These are phyloP conservation scores for Sphenostylis stenocarpa DNA, from an alignment of 306 rosid genomes.

Conservation along the genomic window DNA sequence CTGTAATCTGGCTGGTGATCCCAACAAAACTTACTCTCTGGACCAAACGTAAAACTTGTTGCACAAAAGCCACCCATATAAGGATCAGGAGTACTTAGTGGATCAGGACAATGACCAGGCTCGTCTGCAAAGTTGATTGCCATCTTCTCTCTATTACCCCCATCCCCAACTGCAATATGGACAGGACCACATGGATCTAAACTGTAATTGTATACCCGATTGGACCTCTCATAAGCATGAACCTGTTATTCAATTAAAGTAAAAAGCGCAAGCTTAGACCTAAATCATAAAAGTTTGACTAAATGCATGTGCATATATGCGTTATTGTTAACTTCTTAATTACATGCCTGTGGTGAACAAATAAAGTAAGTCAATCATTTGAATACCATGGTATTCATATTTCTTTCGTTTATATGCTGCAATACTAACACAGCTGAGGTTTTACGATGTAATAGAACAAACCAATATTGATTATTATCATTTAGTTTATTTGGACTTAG, in stretches of 20 bases:
- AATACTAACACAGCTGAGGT: not conserved
- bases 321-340: not conserved
- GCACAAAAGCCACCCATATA: conserved; percentile 67
- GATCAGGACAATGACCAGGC: conserved; percentile 67
- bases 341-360: conserved; percentile 16
- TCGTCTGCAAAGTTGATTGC: conserved; percentile 57
- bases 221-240: conserved; percentile 91
- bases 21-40: conserved; percentile 73
- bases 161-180: conserved; percentile 74
- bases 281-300: conserved; percentile 15
- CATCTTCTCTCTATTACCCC: conserved; percentile 90
- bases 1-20: conserved; percentile 73
- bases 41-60: conserved; percentile 58
- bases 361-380: conserved; percentile 18
- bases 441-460: conserved; percentile 12
- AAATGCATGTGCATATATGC: not conserved
- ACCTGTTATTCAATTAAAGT: conserved; percentile 52
- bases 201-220: conserved; percentile 68
- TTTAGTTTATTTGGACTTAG: not conserved
- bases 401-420: conserved; percentile 12
- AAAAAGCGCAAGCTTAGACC: not conserved
- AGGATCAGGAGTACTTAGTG: conserved; percentile 48
- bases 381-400: not conserved
- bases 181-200: conserved; percentile 87
- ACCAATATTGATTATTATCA: not conserved